Percentiles rank a stretch among this genome's conserved stretches.
Evolutionary conservation across 805 yeast genomes (phyloP).

Genomic region (Yamadazyma takamatsuzukensis): DNA sequence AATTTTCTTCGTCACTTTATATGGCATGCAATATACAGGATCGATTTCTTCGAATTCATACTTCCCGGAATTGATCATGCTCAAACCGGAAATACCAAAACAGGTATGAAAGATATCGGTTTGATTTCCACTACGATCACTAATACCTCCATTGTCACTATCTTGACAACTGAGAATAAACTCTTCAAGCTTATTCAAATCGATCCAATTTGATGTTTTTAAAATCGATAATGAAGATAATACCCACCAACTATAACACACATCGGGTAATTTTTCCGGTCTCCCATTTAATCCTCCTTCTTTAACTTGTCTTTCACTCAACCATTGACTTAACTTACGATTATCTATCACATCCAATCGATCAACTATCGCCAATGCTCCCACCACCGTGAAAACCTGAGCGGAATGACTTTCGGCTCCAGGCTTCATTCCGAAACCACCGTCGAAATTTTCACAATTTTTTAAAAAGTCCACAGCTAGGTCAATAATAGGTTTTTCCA

Average conservation of each 20-base stretch:
- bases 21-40: conserved; percentile 86
- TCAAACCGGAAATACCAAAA: conserved; percentile 85
- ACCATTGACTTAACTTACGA: conserved; percentile 70
- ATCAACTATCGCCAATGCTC: conserved; percentile 67
- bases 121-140: conserved; percentile 88
- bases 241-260: conserved; percentile 99
- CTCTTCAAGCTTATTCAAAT: conserved; percentile 51
- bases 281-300: conserved; percentile 95
- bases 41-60: conserved; percentile 59
- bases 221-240: conserved; percentile 69
- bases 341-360: conserved; percentile 44
- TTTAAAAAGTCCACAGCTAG: conserved; percentile 65
- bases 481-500: conserved; percentile 52
- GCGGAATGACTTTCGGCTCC: conserved; percentile 97
- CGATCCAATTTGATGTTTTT: conserved; percentile 72
- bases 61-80: conserved; percentile 61
- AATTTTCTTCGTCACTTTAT: conserved; percentile 32
- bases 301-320: conserved; percentile 79
- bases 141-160: conserved; percentile 75
- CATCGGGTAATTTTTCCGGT: conserved; percentile 93
- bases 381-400: conserved; percentile 83
- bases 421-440: conserved; percentile 91
- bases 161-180: conserved; percentile 84
- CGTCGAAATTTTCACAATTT: conserved; percentile 85
- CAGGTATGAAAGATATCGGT: conserved; percentile 91